phyloP scores from a whole-genome alignment of 108 stramenopile species.

The Pseudonitzschia multiseries region DNA sequence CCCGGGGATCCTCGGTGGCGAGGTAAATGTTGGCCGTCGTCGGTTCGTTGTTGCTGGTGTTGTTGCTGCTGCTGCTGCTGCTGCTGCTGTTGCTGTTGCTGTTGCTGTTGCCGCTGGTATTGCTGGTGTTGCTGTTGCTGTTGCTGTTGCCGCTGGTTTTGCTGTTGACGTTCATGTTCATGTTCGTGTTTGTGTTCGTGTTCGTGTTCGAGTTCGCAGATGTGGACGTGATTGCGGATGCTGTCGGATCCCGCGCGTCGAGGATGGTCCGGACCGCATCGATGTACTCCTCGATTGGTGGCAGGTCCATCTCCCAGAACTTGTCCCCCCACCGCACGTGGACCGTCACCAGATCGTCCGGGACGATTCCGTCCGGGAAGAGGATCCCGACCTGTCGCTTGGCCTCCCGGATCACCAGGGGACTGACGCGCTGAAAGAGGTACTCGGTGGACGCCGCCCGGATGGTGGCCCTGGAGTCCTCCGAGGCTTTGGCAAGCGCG shows the following conservation, averaged over 20 bases:
- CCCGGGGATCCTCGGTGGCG: conserved; percentile 60
- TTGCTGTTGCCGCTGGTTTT: no score
- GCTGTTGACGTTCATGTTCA: no score
- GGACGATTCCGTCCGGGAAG: conserved; percentile 33
- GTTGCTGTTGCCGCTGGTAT: no score
- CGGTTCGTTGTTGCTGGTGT: no score
- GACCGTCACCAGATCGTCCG: conserved; percentile 52
- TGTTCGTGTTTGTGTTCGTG: no score
- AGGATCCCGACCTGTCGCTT: conserved; percentile 45
- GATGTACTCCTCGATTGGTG: conserved; percentile 48
- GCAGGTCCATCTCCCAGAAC: conserved; percentile 60
- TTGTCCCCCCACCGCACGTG: conserved; percentile 75
- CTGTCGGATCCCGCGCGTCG: background rate
- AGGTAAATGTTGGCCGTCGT: conserved; percentile 48
- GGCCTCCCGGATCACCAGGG: conserved; percentile 59
- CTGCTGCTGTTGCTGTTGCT: no score
- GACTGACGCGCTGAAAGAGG: conserved; percentile 45
- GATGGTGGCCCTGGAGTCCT: conserved; percentile 15
- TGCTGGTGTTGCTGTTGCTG: no score
- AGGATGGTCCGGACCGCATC: conserved; percentile 38
- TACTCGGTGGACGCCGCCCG: conserved; percentile 51
- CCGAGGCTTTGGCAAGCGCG: background rate
- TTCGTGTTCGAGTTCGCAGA: conserved; percentile 1
- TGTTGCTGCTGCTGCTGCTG: no score
- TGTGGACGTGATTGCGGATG: no score